Conservation (phyloP, 345 rosid genomes). For the Murraya koenigii region DNA sequence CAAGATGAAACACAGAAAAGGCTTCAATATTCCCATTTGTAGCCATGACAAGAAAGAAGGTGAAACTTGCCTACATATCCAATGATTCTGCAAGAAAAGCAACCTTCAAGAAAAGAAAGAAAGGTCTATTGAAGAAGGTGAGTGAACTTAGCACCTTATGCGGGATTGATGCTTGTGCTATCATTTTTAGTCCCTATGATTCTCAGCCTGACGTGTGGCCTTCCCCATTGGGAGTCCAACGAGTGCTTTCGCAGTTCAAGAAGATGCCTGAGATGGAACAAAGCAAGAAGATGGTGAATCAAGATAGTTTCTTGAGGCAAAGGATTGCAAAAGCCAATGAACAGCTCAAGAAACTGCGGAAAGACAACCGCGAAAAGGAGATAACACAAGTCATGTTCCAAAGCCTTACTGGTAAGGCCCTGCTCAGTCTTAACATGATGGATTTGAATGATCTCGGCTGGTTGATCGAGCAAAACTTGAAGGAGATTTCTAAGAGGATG, state of each 20-base stretch:
- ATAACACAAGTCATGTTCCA: slow-evolving; percentile 31
- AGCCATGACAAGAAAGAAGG: slow-evolving; percentile 58
- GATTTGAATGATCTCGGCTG: slow-evolving; percentile 42
- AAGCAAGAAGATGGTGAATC: slow-evolving; percentile 44
- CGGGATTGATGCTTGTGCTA: slow-evolving; percentile 47
- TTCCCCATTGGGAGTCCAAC: slow-evolving; percentile 29
- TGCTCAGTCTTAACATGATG: slow-evolving; percentile 19
- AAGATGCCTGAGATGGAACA: slow-evolving; percentile 46
- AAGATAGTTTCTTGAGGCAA: slow-evolving; percentile 40
- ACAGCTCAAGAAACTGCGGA: slow-evolving; percentile 34
- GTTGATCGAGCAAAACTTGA: slow-evolving; percentile 30
- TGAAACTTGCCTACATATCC: slow-evolving; percentile 45
- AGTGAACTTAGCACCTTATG: slow-evolving; percentile 59
- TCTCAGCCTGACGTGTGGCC: slow-evolving; percentile 52
- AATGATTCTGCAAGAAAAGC: slow-evolving; percentile 51
- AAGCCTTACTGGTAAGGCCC: slow-evolving; percentile 14
- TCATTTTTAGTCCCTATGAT: slow-evolving; percentile 38
- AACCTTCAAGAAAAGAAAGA: slow-evolving; percentile 63
- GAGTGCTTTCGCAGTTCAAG: slow-evolving; percentile 28
- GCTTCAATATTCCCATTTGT: not conserved
- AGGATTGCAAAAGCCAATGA: slow-evolving; percentile 31
- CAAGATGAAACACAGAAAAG: not conserved
- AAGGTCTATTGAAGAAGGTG: slow-evolving; percentile 62
- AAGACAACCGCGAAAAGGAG: slow-evolving; percentile 43
- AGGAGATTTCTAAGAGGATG: slow-evolving; percentile 11